Evolutionary conservation across 345 rosid genomes (phyloP).

Genomic region (Xanthoceras sorbifolium): DNA sequence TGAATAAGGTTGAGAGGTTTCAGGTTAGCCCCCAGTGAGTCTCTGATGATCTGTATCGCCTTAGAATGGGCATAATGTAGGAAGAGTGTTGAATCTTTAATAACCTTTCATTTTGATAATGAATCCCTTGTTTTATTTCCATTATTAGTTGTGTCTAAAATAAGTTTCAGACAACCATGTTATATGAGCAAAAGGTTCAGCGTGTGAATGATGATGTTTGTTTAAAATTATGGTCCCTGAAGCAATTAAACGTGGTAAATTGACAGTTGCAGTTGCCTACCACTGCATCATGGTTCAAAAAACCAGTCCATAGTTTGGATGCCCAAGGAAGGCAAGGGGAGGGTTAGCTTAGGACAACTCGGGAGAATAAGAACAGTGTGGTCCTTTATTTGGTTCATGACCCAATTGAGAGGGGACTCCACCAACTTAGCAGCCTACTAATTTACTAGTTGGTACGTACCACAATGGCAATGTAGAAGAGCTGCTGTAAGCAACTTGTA

Average conservation of each 20-base stretch:
- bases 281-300: constrained; percentile 3
- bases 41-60: too few species aligned
- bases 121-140: too few species aligned
- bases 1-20: too few species aligned
- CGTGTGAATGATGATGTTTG: background rate
- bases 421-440: constrained; percentile 7
- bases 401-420: constrained; percentile 15
- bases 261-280: constrained; percentile 23
- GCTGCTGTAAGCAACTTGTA: background rate
- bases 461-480: constrained; percentile 11
- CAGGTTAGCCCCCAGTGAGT: too few species aligned
- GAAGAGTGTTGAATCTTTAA: too few species aligned
- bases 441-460: background rate
- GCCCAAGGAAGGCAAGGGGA: background rate
- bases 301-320: constrained; percentile 19
- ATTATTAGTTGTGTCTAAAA: too few species aligned
- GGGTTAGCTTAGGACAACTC: constrained; percentile 13
- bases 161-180: too few species aligned
- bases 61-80: too few species aligned
- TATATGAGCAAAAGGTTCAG: background rate
- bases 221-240: constrained; percentile 2
- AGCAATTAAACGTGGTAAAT: constrained; percentile 11
- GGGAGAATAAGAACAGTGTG: constrained; percentile 13
- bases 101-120: too few species aligned
- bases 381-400: constrained; percentile 13